Conservation (phyloP, 164 flowering plant genomes). For the Brasenia schreberi region DNA sequence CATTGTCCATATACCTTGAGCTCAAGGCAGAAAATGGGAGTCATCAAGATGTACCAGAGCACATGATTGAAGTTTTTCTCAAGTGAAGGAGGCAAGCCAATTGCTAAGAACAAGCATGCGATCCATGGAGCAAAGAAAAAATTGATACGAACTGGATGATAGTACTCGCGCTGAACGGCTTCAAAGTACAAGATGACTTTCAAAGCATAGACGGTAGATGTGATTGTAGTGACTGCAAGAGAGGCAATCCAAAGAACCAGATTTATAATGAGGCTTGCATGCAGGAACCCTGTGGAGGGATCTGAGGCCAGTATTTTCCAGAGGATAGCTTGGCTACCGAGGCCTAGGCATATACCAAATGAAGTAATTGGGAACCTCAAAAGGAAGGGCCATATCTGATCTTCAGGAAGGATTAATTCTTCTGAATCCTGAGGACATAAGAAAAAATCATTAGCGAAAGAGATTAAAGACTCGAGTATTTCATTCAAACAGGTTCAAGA, state of each 20-base stretch:
- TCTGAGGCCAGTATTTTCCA: neutral
- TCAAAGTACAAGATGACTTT: constrained; percentile 12
- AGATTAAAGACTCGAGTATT: too few species aligned
- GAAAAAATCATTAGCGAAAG: neutral
- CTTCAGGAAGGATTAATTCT: constrained; percentile 61
- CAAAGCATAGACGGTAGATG: constrained; percentile 14
- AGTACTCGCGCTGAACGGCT: constrained; percentile 14
- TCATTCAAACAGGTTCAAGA: too few species aligned
- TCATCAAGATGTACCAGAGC: constrained; percentile 12
- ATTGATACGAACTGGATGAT: constrained; percentile 17
- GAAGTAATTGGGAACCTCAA: constrained; percentile 76
- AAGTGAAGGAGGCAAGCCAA: constrained; percentile 12
- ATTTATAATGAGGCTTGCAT: neutral
- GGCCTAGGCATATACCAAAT: constrained; percentile 78
- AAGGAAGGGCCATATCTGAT: constrained; percentile 80
- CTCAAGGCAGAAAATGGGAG: constrained; percentile 15
- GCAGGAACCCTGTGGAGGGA: neutral
- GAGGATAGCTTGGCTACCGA: constrained; percentile 5
- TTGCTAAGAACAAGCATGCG: constrained; percentile 16
- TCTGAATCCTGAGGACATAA: constrained; percentile 45
- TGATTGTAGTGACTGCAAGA: constrained; percentile 16
- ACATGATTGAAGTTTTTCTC: constrained; percentile 1
- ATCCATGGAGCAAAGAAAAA: constrained; percentile 6
- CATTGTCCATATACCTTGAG: constrained; percentile 23
- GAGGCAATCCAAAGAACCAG: neutral